These are phyloP conservation scores for Polyporus arcularius DNA, from an alignment of 768 basidiomycete genomes.

Conservation along the genomic window DNA sequence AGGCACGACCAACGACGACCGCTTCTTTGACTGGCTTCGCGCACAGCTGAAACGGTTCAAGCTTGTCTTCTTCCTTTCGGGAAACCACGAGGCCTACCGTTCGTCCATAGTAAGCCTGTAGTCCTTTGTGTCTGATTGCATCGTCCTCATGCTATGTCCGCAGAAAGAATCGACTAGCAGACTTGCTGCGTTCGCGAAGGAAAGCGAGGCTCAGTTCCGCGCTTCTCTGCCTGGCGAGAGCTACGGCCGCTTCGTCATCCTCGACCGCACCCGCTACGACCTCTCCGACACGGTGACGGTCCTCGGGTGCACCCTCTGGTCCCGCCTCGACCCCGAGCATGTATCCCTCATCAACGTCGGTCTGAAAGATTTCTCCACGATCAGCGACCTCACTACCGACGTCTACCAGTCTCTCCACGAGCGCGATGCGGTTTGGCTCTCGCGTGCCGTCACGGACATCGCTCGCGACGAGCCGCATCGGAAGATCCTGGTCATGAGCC, in stretches of 20 bases:
- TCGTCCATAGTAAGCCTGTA: slow-evolving; percentile 10
- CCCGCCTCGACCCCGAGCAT: slow-evolving; percentile 31
- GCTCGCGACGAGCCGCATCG: slow-evolving; percentile 31
- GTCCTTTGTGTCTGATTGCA: background rate
- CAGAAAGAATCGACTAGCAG: slow-evolving; percentile 1
- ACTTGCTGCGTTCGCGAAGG: background rate
- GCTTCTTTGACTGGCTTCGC: slow-evolving; percentile 36
- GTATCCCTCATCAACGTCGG: slow-evolving; percentile 29
- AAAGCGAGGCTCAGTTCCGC: background rate
- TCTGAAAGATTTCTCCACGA: slow-evolving; percentile 38
- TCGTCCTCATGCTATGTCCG: no score
- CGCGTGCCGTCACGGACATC: slow-evolving; percentile 26
- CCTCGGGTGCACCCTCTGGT: slow-evolving; percentile 46
- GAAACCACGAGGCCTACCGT: slow-evolving; percentile 35
- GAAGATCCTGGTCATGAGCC: slow-evolving; percentile 38
- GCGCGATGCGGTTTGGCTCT: slow-evolving; percentile 37
- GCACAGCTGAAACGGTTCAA: slow-evolving; percentile 33
- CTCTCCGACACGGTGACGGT: slow-evolving; percentile 34
- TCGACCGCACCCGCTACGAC: slow-evolving; percentile 37
- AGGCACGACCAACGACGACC: slow-evolving; percentile 33
- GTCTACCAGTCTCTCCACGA: slow-evolving; percentile 28
- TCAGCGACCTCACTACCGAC: slow-evolving; percentile 29
- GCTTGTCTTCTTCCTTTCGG: slow-evolving; percentile 35
- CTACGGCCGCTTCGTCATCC: slow-evolving; percentile 33
- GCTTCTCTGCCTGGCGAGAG: background rate